Percentiles rank a stretch among this genome's conserved stretches.
phyloP scores from a whole-genome alignment of 202 grass and related monocot species.

The Hordeum pubiflorum region DNA sequence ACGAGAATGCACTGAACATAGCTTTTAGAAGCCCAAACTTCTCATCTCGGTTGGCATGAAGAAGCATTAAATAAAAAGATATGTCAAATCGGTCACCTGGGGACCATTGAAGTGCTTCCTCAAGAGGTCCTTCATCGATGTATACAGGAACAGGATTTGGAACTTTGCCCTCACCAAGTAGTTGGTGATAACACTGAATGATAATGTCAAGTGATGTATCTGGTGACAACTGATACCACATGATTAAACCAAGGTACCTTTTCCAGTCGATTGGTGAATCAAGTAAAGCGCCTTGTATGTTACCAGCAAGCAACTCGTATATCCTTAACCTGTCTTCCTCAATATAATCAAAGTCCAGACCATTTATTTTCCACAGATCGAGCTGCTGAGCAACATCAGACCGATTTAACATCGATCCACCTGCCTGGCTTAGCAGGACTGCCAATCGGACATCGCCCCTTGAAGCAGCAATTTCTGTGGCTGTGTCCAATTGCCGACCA shows the following conservation, averaged over 20 bases:
- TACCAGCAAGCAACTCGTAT: slow-evolving; percentile 78
- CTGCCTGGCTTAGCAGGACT: slow-evolving; percentile 76
- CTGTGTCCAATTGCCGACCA: slow-evolving; percentile 74
- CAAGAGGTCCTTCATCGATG: slow-evolving; percentile 83
- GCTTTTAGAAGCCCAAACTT: slow-evolving; percentile 62
- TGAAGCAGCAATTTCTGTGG: slow-evolving; percentile 73
- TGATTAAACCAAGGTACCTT: slow-evolving; percentile 77
- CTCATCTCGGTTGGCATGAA: slow-evolving; percentile 64
- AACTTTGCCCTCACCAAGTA: slow-evolving; percentile 64
- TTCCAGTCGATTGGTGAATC: slow-evolving; percentile 85
- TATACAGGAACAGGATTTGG: slow-evolving; percentile 89
- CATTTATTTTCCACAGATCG: slow-evolving; percentile 82
- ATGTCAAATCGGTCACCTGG: slow-evolving; percentile 71
- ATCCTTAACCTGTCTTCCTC: slow-evolving; percentile 73
- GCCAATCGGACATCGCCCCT: slow-evolving; percentile 71
- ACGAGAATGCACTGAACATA: slow-evolving; percentile 88
- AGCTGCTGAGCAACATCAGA: slow-evolving; percentile 74
- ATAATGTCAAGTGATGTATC: slow-evolving; percentile 60
- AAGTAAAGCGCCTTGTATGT: slow-evolving; percentile 56
- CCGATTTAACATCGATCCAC: slow-evolving; percentile 73
- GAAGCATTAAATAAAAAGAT: slow-evolving; percentile 92
- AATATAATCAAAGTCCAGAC: slow-evolving; percentile 75
- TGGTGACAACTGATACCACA: slow-evolving; percentile 78
- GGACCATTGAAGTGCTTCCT: slow-evolving; percentile 50
- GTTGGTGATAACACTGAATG: slow-evolving; percentile 66